A percentile compares a stretch with the other conserved stretches of the same genome.
Conservation (phyloP, 2,329 filamentous ascomycete genomes). For the Phaeosphaeriaceae sp. region DNA sequence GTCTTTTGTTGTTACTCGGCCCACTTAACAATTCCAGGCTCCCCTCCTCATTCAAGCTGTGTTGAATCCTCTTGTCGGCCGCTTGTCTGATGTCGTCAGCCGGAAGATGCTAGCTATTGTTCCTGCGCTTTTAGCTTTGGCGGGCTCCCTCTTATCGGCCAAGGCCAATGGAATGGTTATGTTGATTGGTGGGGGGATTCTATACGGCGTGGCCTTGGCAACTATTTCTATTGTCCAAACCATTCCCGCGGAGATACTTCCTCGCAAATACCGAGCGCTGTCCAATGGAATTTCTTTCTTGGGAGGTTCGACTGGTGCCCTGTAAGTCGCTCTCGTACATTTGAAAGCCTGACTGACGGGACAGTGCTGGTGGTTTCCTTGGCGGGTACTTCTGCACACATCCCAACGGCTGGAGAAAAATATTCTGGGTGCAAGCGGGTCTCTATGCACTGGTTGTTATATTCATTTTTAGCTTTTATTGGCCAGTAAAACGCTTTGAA, state of each 20-base stretch:
- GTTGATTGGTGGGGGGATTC: slow-evolving; percentile 62
- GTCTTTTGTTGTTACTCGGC: too few relatives aligned
- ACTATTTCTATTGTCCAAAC: slow-evolving; percentile 63
- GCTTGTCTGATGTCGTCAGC: slow-evolving; percentile 63
- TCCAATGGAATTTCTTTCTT: slow-evolving; percentile 62
- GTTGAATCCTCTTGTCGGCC: slow-evolving; percentile 62
- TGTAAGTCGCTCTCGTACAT: slow-evolving; percentile 58
- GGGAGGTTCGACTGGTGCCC: slow-evolving; percentile 58
- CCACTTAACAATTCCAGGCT: slow-evolving; percentile 48
- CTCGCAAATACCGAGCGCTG: slow-evolving; percentile 62
- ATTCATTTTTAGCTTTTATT: slow-evolving; percentile 50
- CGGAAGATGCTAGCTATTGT: slow-evolving; percentile 60
- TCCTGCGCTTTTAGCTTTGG: slow-evolving; percentile 61
- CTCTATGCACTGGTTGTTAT: slow-evolving; percentile 55
- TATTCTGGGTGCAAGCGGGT: slow-evolving; percentile 65
- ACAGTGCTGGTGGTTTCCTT: slow-evolving; percentile 4
- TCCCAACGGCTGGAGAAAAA: slow-evolving; percentile 59
- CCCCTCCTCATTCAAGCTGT: slow-evolving; percentile 64
- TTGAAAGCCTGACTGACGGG: slow-evolving; percentile 58
- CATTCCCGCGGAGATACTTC: slow-evolving; percentile 63
- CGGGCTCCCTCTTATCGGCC: slow-evolving; percentile 61
- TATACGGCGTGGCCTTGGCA: slow-evolving; percentile 61
- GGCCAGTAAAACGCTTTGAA: slow-evolving; percentile 36
- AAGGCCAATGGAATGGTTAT: slow-evolving; percentile 62
- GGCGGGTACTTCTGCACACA: slow-evolving; percentile 5